These are phyloP conservation scores for Babesia gibsoni DNA, from an alignment of 169 alveolate genomes.

Conservation along the genomic window DNA sequence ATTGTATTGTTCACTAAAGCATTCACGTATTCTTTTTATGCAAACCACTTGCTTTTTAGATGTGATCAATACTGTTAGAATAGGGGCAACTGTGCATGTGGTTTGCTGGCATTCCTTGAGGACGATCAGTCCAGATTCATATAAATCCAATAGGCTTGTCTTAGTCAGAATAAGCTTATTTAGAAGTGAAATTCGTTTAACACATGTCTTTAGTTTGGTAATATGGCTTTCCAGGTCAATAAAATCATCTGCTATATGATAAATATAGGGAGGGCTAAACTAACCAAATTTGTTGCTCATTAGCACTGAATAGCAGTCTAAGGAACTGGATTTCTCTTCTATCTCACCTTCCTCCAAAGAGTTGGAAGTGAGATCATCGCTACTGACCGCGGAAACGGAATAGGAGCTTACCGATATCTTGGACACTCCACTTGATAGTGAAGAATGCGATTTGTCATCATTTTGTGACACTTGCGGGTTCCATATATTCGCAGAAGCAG, in stretches of 20 bases:
- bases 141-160: not conserved
- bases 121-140: not conserved
- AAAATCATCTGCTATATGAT: not conserved
- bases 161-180: not conserved
- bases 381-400: conserved; percentile 26
- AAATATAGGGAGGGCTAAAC: not conserved
- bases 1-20: not conserved
- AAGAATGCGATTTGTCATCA: not conserved
- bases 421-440: not conserved
- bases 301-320: not conserved
- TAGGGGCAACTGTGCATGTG: not conserved
- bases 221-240: not conserved
- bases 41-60: not conserved
- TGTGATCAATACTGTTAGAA: not conserved
- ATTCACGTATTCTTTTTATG: not conserved
- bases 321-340: not conserved
- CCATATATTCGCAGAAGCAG: not conserved
- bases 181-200: not conserved
- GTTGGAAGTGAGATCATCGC: not conserved
- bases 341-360: conserved; percentile 30
- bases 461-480: not conserved
- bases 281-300: not conserved
- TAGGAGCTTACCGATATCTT: not conserved
- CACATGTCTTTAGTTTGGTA: not conserved
- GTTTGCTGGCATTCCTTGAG: not conserved